Evolutionary conservation across 495 filamentous ascomycete species (phyloP).

Genomic region (Talaromyces adpressus): DNA sequence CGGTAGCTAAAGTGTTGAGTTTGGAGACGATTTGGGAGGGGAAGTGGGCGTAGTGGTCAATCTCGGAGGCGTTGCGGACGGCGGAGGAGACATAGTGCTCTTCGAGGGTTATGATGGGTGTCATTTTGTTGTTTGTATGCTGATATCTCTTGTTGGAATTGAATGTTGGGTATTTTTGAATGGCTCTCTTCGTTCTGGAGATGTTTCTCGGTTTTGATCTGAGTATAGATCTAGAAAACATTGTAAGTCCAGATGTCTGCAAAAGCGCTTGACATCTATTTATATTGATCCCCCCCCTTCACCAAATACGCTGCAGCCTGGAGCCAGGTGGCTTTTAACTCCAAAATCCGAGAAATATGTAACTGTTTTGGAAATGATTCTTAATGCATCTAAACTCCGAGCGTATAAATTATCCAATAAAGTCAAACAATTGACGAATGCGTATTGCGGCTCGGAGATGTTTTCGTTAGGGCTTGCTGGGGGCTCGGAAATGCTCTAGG

Average conservation of each 20-base stretch:
- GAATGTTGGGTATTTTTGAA: not conserved
- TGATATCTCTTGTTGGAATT: not conserved
- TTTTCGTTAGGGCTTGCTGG: too few species aligned
- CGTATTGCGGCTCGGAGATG: not conserved
- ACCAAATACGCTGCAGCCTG: not conserved
- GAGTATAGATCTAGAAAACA: not conserved
- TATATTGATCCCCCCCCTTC: not conserved
- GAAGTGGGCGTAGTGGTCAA: slow-evolving; percentile 13
- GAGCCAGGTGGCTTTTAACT: not conserved
- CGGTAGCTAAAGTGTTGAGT: slow-evolving; percentile 28
- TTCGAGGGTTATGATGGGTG: slow-evolving; percentile 48
- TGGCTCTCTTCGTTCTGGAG: not conserved
- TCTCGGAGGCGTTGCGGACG: slow-evolving; percentile 13
- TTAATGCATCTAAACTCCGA: not conserved
- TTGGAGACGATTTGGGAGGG: slow-evolving; percentile 21
- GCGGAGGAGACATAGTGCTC: slow-evolving; percentile 49
- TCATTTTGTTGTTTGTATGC: slow-evolving; percentile 12
- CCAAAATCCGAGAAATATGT: not conserved
- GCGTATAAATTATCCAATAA: not conserved
- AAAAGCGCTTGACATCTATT: not conserved
- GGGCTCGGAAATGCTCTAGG: not conserved
- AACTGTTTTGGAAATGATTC: not conserved
- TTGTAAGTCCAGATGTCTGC: not conserved
- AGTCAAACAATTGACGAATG: not conserved
- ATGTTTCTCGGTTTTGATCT: not conserved